phyloP scores from a whole-genome alignment of 2,329 filamentous ascomycete genomes.

The Colletotrichum nymphaeae region DNA sequence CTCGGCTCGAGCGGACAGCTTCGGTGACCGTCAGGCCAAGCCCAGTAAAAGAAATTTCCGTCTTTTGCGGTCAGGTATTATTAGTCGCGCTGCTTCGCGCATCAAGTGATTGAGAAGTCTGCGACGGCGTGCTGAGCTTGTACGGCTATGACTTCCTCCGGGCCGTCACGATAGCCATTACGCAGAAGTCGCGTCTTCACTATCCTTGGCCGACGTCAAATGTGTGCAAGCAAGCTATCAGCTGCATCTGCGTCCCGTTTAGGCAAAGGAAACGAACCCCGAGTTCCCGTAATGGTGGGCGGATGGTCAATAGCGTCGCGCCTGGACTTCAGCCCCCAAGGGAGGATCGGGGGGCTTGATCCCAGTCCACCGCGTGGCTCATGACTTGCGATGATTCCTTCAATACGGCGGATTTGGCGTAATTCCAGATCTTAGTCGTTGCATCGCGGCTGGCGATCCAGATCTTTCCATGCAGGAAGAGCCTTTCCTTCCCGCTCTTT shows the following conservation, averaged over 20 bases:
- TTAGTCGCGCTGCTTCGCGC: not conserved
- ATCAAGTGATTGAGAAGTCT: not conserved
- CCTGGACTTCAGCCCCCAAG: constrained; percentile 7
- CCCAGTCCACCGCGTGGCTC: constrained; percentile 15
- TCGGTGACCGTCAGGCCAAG: constrained; percentile 1
- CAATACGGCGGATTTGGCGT: constrained; percentile 10
- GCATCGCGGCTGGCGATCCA: constrained; percentile 13
- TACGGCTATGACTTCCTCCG: not conserved
- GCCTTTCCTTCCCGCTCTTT: not conserved
- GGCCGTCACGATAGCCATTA: not conserved
- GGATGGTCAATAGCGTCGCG: not conserved
- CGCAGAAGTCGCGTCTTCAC: not conserved
- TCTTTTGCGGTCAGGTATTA: not conserved
- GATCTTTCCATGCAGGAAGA: constrained; percentile 16
- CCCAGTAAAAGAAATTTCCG: not conserved
- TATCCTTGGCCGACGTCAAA: not conserved
- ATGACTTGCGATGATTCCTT: not conserved
- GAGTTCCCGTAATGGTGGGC: not conserved
- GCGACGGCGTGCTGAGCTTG: constrained; percentile 3
- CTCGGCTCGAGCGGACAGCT: not conserved
- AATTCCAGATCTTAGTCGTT: constrained; percentile 2
- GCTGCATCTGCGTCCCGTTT: not conserved
- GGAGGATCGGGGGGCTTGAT: constrained; percentile 8
- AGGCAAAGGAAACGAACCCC: not conserved
- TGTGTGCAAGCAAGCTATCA: not conserved